phyloP scores from a whole-genome alignment of 176 grass and related monocot species.

The Poa annua region DNA sequence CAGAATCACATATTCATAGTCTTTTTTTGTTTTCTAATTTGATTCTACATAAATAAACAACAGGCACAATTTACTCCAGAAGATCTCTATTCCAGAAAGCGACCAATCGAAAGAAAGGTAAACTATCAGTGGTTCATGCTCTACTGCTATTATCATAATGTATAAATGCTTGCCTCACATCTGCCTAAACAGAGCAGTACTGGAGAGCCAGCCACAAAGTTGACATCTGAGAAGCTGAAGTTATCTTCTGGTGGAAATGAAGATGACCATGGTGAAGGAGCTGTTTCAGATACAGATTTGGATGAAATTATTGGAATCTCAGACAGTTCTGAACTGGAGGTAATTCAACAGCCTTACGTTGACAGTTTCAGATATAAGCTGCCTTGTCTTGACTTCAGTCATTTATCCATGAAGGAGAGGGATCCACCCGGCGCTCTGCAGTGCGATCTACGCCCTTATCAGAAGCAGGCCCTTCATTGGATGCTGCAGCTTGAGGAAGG shows the following conservation, averaged over 20 bases:
- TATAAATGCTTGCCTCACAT: slow-evolving; percentile 39
- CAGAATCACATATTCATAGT: slow-evolving; percentile 4
- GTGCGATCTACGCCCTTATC: slow-evolving; percentile 87
- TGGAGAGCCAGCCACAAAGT: slow-evolving; percentile 32
- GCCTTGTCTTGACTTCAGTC: slow-evolving; percentile 38
- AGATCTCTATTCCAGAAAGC: slow-evolving; percentile 87
- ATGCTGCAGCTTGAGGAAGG: slow-evolving; percentile 90
- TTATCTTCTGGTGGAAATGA: slow-evolving; percentile 58
- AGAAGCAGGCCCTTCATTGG: slow-evolving; percentile 98
- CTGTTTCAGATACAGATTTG: slow-evolving; percentile 80
- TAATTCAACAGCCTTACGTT: slow-evolving; percentile 41
- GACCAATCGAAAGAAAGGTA: slow-evolving; percentile 68
- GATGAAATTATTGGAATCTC: slow-evolving; percentile 83
- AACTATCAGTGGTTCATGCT: slow-evolving; percentile 25
- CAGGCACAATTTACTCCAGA: slow-evolving; percentile 92
- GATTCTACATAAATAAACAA: slow-evolving; percentile 29
- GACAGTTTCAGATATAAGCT: slow-evolving; percentile 28
- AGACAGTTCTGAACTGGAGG: slow-evolving; percentile 74
- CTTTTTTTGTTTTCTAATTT: slow-evolving; percentile 24
- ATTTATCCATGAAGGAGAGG: slow-evolving; percentile 64
- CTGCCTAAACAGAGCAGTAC: slow-evolving; percentile 54
- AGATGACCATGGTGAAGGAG: slow-evolving; percentile 53
- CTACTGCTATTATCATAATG: slow-evolving; percentile 35
- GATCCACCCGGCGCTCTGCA: slow-evolving; percentile 63
- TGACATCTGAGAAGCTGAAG: slow-evolving; percentile 67